A percentile compares a stretch with the other conserved stretches of the same genome.
These are phyloP conservation scores for Stereum hirsutum DNA, from an alignment of 1,284 basidiomycete species.

Conservation along the genomic window DNA sequence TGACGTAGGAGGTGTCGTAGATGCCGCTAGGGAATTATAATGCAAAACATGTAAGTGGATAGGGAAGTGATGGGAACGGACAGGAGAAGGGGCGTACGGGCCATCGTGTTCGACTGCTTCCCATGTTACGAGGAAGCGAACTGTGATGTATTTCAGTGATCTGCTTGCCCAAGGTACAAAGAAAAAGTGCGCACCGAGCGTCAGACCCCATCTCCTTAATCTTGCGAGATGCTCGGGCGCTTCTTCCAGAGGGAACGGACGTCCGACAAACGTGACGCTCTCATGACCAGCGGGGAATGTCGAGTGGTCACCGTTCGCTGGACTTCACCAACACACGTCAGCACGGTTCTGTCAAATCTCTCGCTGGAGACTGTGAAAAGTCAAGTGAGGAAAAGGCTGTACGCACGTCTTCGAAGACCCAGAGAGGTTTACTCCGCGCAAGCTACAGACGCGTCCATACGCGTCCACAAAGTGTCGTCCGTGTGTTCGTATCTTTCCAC, in stretches of 20 bases:
- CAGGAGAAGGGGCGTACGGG: slow-evolving; percentile 50
- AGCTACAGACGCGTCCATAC: slow-evolving; percentile 65
- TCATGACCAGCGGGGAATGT: slow-evolving; percentile 55
- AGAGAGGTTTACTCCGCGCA: slow-evolving; percentile 78
- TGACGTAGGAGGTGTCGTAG: slow-evolving; percentile 79
- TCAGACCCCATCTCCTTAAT: slow-evolving; percentile 78
- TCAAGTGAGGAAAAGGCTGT: too few relatives aligned
- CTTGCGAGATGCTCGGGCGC: slow-evolving; percentile 78
- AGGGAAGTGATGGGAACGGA: neutral
- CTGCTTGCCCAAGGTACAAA: too few relatives aligned
- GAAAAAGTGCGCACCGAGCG: slow-evolving; percentile 52
- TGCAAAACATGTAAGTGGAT: too few relatives aligned
- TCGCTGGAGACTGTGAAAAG: too few relatives aligned
- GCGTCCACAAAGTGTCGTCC: slow-evolving; percentile 75
- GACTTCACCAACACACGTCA: slow-evolving; percentile 28
- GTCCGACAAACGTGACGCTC: slow-evolving; percentile 68
- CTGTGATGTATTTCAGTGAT: too few relatives aligned
- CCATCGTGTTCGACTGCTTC: slow-evolving; percentile 91
- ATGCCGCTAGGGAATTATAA: slow-evolving; percentile 55
- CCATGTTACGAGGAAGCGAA: slow-evolving; percentile 91
- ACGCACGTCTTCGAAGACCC: slow-evolving; percentile 79
- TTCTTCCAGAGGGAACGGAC: slow-evolving; percentile 79
- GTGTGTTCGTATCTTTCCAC: slow-evolving; percentile 42
- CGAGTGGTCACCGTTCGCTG: slow-evolving; percentile 51
- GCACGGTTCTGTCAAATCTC: slow-evolving; percentile 4